These are phyloP conservation scores for Neolentinus lepideus DNA, from an alignment of 1,284 basidiomycete genomes.

Conservation along the genomic window DNA sequence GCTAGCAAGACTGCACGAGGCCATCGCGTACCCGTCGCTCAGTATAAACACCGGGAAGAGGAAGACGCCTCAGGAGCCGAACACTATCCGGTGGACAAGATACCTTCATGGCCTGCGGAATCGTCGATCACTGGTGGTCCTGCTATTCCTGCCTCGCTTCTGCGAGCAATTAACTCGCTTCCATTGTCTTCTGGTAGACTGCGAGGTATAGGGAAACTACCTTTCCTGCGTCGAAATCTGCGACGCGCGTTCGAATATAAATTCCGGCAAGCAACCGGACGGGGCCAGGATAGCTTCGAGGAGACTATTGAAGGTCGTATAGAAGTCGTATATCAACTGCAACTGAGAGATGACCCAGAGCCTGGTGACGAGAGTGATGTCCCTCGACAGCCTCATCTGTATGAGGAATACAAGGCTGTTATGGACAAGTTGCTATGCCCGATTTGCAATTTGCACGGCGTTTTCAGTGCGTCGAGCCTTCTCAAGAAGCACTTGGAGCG, in stretches of 20 bases:
- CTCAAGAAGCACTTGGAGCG: not conserved
- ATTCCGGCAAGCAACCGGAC: not conserved
- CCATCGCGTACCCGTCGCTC: no score
- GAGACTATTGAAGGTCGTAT: not conserved
- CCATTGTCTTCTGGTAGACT: not conserved
- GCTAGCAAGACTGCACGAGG: no score
- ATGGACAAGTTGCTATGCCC: not conserved
- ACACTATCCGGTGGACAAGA: no score
- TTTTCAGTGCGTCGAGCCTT: not conserved
- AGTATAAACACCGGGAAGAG: no score
- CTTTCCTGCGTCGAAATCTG: slow-evolving; percentile 10
- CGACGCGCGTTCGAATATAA: not conserved
- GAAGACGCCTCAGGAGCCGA: no score
- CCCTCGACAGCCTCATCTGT: no score
- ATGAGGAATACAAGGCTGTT: not conserved
- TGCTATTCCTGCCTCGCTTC: not conserved
- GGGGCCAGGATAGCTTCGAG: not conserved
- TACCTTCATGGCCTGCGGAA: no score
- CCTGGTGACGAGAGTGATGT: not conserved
- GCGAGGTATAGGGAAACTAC: not conserved
- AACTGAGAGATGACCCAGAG: not conserved
- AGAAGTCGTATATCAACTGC: not conserved
- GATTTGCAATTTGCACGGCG: not conserved
- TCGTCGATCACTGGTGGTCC: not conserved
- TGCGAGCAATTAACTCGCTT: not conserved